Conservation (phyloP, 2,329 filamentous ascomycete species). For the Phyllosticta citribraziliensis region DNA sequence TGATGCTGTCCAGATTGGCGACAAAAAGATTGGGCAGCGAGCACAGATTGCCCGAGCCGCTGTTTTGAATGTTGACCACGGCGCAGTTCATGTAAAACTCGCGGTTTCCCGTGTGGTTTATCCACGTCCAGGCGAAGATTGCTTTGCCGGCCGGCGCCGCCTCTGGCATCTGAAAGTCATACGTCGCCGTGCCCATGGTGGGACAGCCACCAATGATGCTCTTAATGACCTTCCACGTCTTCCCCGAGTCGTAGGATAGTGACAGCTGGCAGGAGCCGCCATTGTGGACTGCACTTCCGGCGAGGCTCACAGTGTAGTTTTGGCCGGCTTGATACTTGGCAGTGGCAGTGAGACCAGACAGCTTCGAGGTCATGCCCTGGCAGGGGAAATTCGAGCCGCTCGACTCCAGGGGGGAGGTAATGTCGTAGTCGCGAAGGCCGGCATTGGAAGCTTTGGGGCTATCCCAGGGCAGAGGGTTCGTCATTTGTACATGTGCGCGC, state of each 20-base stretch:
- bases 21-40: slow-evolving; percentile 34
- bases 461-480: slow-evolving; percentile 43
- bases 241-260: slow-evolving; percentile 62
- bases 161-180: slow-evolving; percentile 56
- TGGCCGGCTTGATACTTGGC: slow-evolving; percentile 54
- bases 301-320: slow-evolving; percentile 53
- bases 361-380: slow-evolving; percentile 48
- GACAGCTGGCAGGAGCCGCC: slow-evolving; percentile 71
- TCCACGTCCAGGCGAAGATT: slow-evolving; percentile 62
- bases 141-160: slow-evolving; percentile 52
- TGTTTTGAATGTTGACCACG: slow-evolving; percentile 48
- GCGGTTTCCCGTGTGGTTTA: slow-evolving; percentile 66
- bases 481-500: slow-evolving; percentile 46
- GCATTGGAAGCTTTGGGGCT: slow-evolving; percentile 38
- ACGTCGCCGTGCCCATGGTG: slow-evolving; percentile 35
- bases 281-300: slow-evolving; percentile 50
- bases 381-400: slow-evolving; percentile 63
- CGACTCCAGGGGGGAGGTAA: slow-evolving; percentile 55
- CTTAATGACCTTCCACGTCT: slow-evolving; percentile 59
- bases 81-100: slow-evolving; percentile 89
- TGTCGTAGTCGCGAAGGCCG: slow-evolving; percentile 55
- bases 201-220: slow-evolving; percentile 52
- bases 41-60: slow-evolving; percentile 15
- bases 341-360: slow-evolving; percentile 39
- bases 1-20: slow-evolving; percentile 33